Evolutionary conservation across 2,329 filamentous ascomycete species (phyloP).

Genomic region (Tolypocladium capitatum): DNA sequence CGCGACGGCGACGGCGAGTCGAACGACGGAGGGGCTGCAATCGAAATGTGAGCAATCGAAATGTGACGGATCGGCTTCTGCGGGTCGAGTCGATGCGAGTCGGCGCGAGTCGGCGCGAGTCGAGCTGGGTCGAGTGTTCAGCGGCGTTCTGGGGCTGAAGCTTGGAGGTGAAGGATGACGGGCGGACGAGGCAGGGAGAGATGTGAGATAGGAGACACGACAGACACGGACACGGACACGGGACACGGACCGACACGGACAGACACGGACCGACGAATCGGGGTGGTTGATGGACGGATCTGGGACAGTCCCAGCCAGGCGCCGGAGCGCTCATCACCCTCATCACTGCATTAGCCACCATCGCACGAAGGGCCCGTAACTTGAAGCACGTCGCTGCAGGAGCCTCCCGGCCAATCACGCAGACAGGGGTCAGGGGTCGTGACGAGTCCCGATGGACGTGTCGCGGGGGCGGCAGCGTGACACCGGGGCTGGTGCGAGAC

Average conservation of each 20-base stretch:
- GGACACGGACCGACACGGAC: no score
- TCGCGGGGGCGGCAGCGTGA: background rate
- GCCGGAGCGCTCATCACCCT: background rate
- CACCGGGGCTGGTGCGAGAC: background rate
- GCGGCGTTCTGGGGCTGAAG: conserved; percentile 1
- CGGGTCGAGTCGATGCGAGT: background rate
- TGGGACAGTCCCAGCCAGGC: background rate
- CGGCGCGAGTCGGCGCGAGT: background rate
- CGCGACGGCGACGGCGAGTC: no score
- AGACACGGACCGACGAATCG: no score
- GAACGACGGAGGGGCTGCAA: background rate
- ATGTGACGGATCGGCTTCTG: background rate
- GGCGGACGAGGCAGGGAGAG: background rate
- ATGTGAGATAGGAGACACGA: background rate
- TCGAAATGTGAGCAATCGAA: background rate
- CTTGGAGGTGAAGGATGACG: background rate
- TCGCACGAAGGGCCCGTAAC: no score
- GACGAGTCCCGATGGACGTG: background rate
- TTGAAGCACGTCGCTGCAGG: background rate
- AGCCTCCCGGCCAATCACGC: background rate
- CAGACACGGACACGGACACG: background rate
- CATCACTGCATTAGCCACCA: background rate
- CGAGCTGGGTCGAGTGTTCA: background rate
- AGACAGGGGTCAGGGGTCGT: conserved; percentile 1
- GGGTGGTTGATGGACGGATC: background rate